phyloP scores from a whole-genome alignment of 108 stramenopile genomes.

The Cylindrotheca fusiformis region DNA sequence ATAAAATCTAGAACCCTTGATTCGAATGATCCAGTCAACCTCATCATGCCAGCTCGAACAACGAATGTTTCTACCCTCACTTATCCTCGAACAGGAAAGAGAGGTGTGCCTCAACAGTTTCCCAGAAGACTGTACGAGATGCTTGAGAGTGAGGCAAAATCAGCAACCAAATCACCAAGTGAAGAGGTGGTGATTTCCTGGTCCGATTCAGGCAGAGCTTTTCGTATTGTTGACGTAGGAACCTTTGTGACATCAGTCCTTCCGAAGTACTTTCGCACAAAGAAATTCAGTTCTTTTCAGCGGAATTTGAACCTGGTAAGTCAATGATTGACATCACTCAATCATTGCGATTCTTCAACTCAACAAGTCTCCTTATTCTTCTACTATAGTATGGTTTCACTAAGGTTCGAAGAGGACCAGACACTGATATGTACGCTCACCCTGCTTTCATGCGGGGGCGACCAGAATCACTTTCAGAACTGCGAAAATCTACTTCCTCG shows the following conservation, averaged over 20 bases:
- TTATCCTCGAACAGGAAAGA: conserved; percentile 79
- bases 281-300: conserved; percentile 90
- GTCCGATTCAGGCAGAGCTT: conserved; percentile 76
- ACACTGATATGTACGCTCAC: conserved; percentile 73
- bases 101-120: conserved; percentile 87
- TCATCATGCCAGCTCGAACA: conserved; percentile 1
- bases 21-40: background rate
- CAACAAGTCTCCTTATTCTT: conserved; percentile 9
- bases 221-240: conserved; percentile 69
- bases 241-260: conserved; percentile 70
- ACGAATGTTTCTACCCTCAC: conserved; percentile 25
- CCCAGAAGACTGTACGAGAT: conserved; percentile 79
- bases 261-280: conserved; percentile 87
- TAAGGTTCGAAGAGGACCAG: conserved; percentile 76
- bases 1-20: background rate
- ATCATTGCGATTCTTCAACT: background rate
- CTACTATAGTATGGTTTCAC: conserved; percentile 79
- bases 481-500: conserved; percentile 49
- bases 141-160: conserved; percentile 63
- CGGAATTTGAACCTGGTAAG: conserved; percentile 90
- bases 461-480: conserved; percentile 47
- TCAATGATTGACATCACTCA: background rate
- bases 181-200: conserved; percentile 49
- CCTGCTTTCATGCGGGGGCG: conserved; percentile 59
- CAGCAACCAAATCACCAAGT: conserved; percentile 8